Percentiles rank a stretch among this genome's conserved stretches.
Evolutionary conservation across 2,329 filamentous ascomycete genomes (phyloP).

Genomic region (Colletotrichum liriopes): DNA sequence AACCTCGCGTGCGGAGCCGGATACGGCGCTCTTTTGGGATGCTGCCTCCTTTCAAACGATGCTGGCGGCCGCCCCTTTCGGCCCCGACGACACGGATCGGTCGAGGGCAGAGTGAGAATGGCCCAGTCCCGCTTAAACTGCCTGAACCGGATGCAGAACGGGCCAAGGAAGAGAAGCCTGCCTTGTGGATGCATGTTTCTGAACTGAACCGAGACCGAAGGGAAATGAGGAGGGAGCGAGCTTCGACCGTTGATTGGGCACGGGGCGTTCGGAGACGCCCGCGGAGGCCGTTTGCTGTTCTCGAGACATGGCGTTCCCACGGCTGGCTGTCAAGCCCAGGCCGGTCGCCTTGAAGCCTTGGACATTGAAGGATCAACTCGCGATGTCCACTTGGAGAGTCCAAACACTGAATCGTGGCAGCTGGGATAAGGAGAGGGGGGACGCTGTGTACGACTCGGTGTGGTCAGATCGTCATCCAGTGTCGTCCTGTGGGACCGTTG

Average conservation of each 20-base stretch:
- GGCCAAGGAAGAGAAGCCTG: not conserved
- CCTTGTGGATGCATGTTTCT: not conserved
- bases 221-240: constrained; percentile 11
- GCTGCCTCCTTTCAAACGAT: not conserved
- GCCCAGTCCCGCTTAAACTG: not conserved
- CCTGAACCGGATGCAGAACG: not conserved
- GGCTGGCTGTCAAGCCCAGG: not conserved
- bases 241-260: constrained; percentile 4
- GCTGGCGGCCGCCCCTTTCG: constrained; percentile 20
- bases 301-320: not conserved
- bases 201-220: not conserved
- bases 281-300: not conserved
- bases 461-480: not conserved
- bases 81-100: constrained; percentile 36
- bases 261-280: not conserved
- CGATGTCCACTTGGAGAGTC: not conserved
- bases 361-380: not conserved
- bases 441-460: not conserved
- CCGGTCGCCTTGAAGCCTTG: not conserved
- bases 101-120: not conserved
- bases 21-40: constrained; percentile 33
- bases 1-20: constrained; percentile 22
- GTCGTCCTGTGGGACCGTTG: not conserved
- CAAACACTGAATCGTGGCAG: not conserved
- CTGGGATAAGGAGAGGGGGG: not conserved